phyloP scores from a whole-genome alignment of 202 grass and related monocot genomes.

The Brachypodium distachyon region DNA sequence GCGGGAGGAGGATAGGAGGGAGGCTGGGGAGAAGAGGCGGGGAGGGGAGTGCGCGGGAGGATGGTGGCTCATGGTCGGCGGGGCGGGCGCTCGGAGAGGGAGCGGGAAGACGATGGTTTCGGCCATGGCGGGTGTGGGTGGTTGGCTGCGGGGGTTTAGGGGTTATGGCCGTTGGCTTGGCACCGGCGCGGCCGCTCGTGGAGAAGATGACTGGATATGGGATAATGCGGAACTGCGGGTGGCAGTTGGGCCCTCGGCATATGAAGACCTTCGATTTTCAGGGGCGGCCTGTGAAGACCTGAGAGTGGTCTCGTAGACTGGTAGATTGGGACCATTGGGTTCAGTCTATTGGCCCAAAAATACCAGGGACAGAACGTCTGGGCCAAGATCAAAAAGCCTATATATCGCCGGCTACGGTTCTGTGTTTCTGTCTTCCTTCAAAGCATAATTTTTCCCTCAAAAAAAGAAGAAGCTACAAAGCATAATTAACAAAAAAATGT shows the following conservation, averaged over 20 bases:
- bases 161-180: constrained; percentile 9
- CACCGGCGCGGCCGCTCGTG: not conserved
- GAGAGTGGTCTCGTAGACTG: too few species aligned
- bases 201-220: constrained; percentile 17
- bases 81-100: constrained; percentile 30
- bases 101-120: constrained; percentile 32
- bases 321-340: too few species aligned
- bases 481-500: too few species aligned
- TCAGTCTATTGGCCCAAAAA: too few species aligned
- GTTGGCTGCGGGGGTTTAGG: constrained; percentile 13
- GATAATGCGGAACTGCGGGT: not conserved
- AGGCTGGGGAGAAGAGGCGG: constrained; percentile 30
- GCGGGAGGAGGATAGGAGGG: constrained; percentile 19
- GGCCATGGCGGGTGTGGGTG: constrained; percentile 26
- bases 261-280: too few species aligned
- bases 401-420: too few species aligned
- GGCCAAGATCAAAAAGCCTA: too few species aligned
- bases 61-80: constrained; percentile 18
- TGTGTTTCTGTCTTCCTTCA: too few species aligned
- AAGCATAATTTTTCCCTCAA: too few species aligned
- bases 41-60: not conserved
- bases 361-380: too few species aligned
- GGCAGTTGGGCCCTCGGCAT: not conserved
- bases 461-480: too few species aligned
- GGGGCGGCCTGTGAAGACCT: too few species aligned